phyloP scores from a whole-genome alignment of 306 rosid genomes.

The Trifolium pratense region DNA sequence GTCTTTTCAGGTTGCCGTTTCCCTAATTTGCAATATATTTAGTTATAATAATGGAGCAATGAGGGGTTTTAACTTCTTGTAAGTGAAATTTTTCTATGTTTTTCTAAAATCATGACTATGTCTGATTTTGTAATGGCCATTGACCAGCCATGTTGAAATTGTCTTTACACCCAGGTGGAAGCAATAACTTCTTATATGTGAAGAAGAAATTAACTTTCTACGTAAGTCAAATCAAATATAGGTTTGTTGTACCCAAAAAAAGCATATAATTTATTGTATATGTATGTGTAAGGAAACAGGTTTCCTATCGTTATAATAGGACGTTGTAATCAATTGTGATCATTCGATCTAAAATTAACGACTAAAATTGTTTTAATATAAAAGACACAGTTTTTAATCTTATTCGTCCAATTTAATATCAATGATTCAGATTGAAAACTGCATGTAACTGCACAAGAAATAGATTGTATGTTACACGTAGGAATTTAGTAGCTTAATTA shows the following conservation, averaged over 20 bases:
- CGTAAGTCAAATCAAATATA: neutral
- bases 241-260: neutral
- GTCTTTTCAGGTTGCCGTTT: conserved; percentile 43
- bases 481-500: no score
- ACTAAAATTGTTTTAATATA: no score
- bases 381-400: no score
- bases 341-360: no score
- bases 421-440: no score
- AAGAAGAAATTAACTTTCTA: neutral
- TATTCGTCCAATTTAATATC: no score
- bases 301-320: no score
- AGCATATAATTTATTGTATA: neutral
- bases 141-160: neutral
- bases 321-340: no score
- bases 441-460: no score
- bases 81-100: neutral
- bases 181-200: neutral
- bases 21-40: no score
- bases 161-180: neutral
- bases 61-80: neutral
- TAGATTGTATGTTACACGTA: neutral
- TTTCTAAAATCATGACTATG: neutral
- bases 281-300: no score
- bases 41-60: neutral
- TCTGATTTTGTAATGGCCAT: neutral